A percentile compares a stretch with the other conserved stretches of the same genome.
Conservation (phyloP, 192 early-diverging fungal genomes). For the Mortierella hygrophila region DNA sequence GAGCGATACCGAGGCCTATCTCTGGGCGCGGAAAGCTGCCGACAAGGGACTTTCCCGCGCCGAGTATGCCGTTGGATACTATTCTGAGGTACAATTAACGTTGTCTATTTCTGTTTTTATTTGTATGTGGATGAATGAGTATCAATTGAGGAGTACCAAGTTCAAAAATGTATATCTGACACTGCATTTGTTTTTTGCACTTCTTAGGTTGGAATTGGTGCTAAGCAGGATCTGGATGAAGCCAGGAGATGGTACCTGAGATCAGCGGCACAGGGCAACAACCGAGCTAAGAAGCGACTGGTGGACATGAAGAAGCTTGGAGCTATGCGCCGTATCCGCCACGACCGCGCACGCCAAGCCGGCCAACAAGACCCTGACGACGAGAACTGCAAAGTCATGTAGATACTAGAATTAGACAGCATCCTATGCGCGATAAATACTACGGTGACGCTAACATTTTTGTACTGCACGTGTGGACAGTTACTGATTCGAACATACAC, state of each 20-base stretch:
- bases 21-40: slow-evolving; percentile 97
- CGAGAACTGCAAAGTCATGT: slow-evolving; percentile 57
- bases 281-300: slow-evolving; percentile 84
- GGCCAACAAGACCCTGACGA: slow-evolving; percentile 46
- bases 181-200: neutral
- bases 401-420: neutral
- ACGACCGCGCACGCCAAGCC: slow-evolving; percentile 40
- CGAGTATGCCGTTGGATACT: slow-evolving; percentile 98
- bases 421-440: neutral
- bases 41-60: slow-evolving; percentile 95
- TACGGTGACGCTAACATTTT: neutral
- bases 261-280: slow-evolving; percentile 78
- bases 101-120: neutral
- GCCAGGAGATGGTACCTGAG: slow-evolving; percentile 91
- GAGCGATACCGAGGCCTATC: slow-evolving; percentile 93
- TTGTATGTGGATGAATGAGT: neutral
- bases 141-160: neutral
- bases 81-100: slow-evolving; percentile 72
- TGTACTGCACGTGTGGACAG: neutral
- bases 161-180: neutral
- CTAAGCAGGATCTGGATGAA: slow-evolving; percentile 80
- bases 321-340: slow-evolving; percentile 40
- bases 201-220: slow-evolving; percentile 81
- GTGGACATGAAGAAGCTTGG: slow-evolving; percentile 85
- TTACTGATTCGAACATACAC: neutral